Conservation (phyloP, 352 stramenopile genomes). For the Peronospora destructor region DNA sequence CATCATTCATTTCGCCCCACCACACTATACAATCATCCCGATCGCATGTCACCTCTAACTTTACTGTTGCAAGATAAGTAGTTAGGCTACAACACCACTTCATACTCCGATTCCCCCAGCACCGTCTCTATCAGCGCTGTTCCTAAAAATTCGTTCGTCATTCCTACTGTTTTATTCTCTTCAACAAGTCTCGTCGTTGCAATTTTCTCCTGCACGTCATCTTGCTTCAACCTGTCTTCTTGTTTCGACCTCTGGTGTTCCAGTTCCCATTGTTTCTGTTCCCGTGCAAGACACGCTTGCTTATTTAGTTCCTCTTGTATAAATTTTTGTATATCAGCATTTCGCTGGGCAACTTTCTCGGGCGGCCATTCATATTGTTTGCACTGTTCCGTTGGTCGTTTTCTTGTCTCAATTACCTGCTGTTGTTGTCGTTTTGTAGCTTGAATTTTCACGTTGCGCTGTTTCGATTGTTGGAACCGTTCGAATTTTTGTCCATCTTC, state of each 20-base stretch:
- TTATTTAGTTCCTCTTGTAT: constrained; percentile 26
- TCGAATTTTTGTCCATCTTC: not conserved
- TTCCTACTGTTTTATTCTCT: not conserved
- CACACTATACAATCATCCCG: too few species aligned
- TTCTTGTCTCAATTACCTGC: constrained; percentile 1
- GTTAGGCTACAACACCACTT: constrained; percentile 4
- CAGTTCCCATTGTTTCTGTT: constrained; percentile 8
- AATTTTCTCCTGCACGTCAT: not conserved
- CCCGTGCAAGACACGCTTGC: constrained; percentile 10
- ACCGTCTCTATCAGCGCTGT: not conserved
- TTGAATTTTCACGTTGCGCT: not conserved
- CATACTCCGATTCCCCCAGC: constrained; percentile 6
- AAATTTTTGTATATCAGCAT: constrained; percentile 17
- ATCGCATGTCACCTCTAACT: too few species aligned
- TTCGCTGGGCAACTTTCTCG: constrained; percentile 13
- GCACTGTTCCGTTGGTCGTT: not conserved
- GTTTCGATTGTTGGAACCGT: not conserved
- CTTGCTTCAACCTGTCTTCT: constrained; percentile 1
- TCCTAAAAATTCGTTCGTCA: not conserved
- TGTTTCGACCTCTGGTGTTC: constrained; percentile 2
- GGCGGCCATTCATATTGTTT: constrained; percentile 8
- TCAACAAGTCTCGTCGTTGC: not conserved
- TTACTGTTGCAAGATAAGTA: too few species aligned
- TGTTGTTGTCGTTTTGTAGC: not conserved
- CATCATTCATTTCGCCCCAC: too few species aligned